These are phyloP conservation scores for Conticribra guillardii DNA, from an alignment of 108 stramenopile species.

Conservation along the genomic window DNA sequence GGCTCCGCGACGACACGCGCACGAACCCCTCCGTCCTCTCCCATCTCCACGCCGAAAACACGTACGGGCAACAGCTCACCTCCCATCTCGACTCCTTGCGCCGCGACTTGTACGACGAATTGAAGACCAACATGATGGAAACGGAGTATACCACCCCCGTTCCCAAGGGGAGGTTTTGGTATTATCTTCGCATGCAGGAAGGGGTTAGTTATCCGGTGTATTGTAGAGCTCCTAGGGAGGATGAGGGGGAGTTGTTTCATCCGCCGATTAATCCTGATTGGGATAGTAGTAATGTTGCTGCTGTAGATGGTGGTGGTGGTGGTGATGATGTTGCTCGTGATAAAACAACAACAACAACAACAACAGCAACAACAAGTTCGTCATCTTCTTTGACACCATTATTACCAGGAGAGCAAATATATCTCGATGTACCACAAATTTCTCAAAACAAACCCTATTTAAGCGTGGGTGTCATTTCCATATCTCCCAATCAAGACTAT, in stretches of 20 bases:
- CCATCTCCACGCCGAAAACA: conserved; percentile 87
- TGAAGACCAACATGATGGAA: conserved; percentile 61
- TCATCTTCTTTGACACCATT: conserved; percentile 71
- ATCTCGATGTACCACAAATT: conserved; percentile 89
- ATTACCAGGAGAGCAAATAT: conserved; percentile 70
- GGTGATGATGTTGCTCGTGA: neutral
- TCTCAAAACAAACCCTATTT: conserved; percentile 86
- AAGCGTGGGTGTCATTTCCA: conserved; percentile 64
- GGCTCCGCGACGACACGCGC: conserved; percentile 91
- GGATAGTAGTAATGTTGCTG: no score
- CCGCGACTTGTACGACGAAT: conserved; percentile 71
- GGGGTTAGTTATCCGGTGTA: conserved; percentile 87
- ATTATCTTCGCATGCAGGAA: conserved; percentile 90
- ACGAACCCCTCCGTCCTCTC: conserved; percentile 70
- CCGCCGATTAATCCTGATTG: conserved; percentile 27
- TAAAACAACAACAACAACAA: no score
- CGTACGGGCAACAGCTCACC: conserved; percentile 69
- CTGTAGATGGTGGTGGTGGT: no score
- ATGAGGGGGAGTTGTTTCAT: conserved; percentile 22
- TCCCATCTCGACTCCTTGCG: conserved; percentile 66
- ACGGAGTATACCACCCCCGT: conserved; percentile 88
- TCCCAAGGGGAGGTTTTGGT: conserved; percentile 62
- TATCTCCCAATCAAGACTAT: conserved; percentile 67
- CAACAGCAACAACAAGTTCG: no score
- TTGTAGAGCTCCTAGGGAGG: conserved; percentile 75